Evolutionary conservation across 345 rosid species (phyloP).

Genomic region (Xanthoceras sorbifolium): DNA sequence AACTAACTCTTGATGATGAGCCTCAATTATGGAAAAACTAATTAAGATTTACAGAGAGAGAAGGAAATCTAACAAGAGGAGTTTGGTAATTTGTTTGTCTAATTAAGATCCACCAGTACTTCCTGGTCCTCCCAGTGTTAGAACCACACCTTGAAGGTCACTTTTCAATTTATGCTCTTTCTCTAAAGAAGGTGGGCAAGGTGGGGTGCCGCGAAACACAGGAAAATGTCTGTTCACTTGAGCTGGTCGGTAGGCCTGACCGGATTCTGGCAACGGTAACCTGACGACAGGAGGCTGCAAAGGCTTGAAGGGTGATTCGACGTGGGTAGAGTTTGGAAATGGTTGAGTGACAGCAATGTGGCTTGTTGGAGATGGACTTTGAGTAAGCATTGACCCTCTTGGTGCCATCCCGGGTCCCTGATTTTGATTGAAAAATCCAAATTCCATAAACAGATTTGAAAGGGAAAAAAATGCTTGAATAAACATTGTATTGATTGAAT

Average conservation of each 20-base stretch:
- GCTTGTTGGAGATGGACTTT: slow-evolving; percentile 29
- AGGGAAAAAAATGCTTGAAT: background rate
- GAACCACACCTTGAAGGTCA: slow-evolving; percentile 68
- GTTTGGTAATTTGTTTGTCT: background rate
- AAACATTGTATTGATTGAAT: background rate
- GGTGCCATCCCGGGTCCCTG: slow-evolving; percentile 40
- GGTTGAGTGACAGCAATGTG: slow-evolving; percentile 29
- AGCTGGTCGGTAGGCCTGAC: slow-evolving; percentile 23
- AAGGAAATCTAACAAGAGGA: background rate
- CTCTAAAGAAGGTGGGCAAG: slow-evolving; percentile 8
- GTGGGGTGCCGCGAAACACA: slow-evolving; percentile 22
- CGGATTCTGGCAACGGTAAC: slow-evolving; percentile 21
- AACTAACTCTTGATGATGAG: background rate
- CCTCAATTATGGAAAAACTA: background rate
- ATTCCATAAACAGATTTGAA: background rate
- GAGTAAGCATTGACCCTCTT: slow-evolving; percentile 30
- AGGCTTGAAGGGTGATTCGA: slow-evolving; percentile 23
- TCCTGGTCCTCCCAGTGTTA: slow-evolving; percentile 78
- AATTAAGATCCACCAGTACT: slow-evolving; percentile 31
- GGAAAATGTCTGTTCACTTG: slow-evolving; percentile 32
- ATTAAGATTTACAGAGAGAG: background rate
- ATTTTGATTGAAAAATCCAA: background rate
- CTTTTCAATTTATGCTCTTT: slow-evolving; percentile 47
- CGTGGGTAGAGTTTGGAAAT: slow-evolving; percentile 21
- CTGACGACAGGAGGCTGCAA: slow-evolving; percentile 22